Percentiles rank a stretch among this genome's conserved stretches.
phyloP scores from a whole-genome alignment of 2,329 filamentous ascomycete species.

The Colletotrichum theobromicola region DNA sequence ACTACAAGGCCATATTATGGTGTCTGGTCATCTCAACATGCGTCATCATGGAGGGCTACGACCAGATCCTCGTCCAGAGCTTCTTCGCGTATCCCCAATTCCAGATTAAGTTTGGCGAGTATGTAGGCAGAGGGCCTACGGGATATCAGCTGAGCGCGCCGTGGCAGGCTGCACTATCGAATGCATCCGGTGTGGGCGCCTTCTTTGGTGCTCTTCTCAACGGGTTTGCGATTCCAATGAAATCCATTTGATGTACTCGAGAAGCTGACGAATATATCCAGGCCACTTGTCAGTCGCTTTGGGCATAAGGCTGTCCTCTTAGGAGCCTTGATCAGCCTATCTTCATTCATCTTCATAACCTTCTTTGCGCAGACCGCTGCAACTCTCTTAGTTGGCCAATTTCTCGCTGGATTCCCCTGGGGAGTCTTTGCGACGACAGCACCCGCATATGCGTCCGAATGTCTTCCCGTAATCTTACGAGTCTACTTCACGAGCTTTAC shows the following conservation, averaged over 20 bases:
- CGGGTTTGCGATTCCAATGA: conserved; percentile 31
- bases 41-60: conserved; percentile 16
- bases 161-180: conserved; percentile 50
- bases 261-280: neutral
- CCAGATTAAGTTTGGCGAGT: conserved; percentile 28
- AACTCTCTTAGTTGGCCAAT: conserved; percentile 39
- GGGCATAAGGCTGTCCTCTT: neutral
- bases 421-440: conserved; percentile 49
- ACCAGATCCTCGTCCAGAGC: conserved; percentile 26
- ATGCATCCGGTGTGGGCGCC: conserved; percentile 44
- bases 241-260: neutral
- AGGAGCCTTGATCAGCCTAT: neutral
- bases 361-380: conserved; percentile 27
- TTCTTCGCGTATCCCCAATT: conserved; percentile 34
- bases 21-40: neutral
- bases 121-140: conserved; percentile 18
- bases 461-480: conserved; percentile 42
- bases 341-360: neutral
- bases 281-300: neutral
- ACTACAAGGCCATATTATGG: neutral
- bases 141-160: conserved; percentile 39
- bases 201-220: conserved; percentile 49
- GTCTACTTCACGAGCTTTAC: conserved; percentile 46
- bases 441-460: conserved; percentile 53
- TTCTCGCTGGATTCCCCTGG: conserved; percentile 40